phyloP scores from a whole-genome alignment of 106 monocot species.

The Phalaenopsis equestris region DNA sequence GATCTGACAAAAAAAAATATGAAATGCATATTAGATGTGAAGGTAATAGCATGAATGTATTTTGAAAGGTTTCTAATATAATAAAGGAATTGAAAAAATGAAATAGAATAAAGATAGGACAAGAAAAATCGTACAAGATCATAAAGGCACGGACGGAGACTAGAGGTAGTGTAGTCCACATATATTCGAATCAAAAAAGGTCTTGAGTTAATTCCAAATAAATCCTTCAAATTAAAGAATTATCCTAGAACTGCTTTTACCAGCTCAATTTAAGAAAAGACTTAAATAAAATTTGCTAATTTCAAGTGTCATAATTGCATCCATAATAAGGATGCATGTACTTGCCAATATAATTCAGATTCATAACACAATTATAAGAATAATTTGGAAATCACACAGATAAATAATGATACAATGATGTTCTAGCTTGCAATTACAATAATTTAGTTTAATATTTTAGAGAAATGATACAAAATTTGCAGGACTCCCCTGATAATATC shows the following conservation, averaged over 20 bases:
- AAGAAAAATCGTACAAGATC: too few species aligned
- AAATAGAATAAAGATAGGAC: too few species aligned
- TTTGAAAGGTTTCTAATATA: too few species aligned
- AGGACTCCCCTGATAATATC: neutral
- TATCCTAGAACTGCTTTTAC: neutral
- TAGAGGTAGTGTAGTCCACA: too few species aligned
- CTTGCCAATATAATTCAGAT: too few species aligned
- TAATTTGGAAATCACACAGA: neutral
- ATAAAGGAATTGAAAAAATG: too few species aligned
- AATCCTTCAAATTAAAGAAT: neutral
- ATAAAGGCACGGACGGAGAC: too few species aligned
- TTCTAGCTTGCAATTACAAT: neutral
- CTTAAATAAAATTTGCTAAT: neutral
- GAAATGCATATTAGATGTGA: too few species aligned
- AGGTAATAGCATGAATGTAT: too few species aligned
- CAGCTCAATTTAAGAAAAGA: neutral
- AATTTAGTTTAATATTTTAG: neutral
- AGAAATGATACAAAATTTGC: neutral
- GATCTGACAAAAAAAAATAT: too few species aligned
- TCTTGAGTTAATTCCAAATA: neutral
- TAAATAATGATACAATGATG: neutral
- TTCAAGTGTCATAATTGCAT: too few species aligned
- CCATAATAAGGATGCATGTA: too few species aligned
- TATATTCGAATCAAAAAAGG: neutral
- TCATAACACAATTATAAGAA: neutral